Percentiles rank a stretch among this genome's conserved stretches.
Conservation (phyloP, 352 stramenopile genomes). For the Globisporangium megalacanthum region DNA sequence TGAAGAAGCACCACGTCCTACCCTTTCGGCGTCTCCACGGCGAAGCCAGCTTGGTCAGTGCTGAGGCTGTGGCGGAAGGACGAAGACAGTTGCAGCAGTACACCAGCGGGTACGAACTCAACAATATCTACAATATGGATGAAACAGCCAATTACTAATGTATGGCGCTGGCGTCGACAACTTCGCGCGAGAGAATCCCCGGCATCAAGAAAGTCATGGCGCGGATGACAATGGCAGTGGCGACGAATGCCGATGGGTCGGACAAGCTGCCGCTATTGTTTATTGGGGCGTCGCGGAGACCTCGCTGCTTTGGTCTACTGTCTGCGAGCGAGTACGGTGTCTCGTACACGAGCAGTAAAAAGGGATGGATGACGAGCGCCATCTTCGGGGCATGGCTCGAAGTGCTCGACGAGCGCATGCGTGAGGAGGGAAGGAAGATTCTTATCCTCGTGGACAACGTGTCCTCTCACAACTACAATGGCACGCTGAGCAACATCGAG, state of each 20-base stretch:
- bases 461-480: too few species aligned
- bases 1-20: too few species aligned
- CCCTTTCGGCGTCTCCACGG: too few species aligned
- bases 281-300: slow-evolving; percentile 28
- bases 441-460: slow-evolving; percentile 7
- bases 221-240: slow-evolving; percentile 19
- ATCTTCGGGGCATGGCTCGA: slow-evolving; percentile 31
- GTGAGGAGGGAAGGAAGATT: slow-evolving; percentile 15
- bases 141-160: too few species aligned
- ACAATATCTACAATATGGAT: too few species aligned
- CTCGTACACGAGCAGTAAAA: slow-evolving; percentile 24
- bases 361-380: slow-evolving; percentile 25
- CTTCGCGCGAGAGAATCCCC: neutral
- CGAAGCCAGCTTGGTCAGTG: too few species aligned
- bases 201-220: slow-evolving; percentile 16
- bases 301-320: slow-evolving; percentile 17
- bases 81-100: too few species aligned
- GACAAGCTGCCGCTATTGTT: slow-evolving; percentile 28
- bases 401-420: slow-evolving; percentile 20
- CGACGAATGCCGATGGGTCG: slow-evolving; percentile 28
- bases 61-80: too few species aligned
- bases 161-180: neutral
- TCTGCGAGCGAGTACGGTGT: slow-evolving; percentile 11
- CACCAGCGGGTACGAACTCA: too few species aligned
- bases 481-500: too few species aligned